Conservation (phyloP, 192 early-diverging fungal genomes). For the Podila horticola region DNA sequence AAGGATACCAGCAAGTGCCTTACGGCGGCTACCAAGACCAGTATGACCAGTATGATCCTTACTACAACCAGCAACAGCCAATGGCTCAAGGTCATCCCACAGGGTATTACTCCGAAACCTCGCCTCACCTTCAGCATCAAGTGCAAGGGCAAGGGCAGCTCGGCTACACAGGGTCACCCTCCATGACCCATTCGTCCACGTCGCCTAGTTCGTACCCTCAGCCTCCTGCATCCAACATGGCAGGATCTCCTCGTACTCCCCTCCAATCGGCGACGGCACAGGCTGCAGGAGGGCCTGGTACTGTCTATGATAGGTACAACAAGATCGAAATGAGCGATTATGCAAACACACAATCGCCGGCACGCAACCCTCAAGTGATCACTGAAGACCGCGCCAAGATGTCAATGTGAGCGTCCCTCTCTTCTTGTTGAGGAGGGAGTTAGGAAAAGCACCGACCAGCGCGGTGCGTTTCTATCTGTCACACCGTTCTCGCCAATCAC, state of each 20-base stretch:
- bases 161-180: constrained; percentile 9
- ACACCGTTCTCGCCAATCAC: no score
- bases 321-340: constrained; percentile 13
- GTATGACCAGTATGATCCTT: constrained; percentile 4
- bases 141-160: background rate
- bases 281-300: background rate
- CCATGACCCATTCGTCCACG: constrained; percentile 12
- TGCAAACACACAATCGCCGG: background rate
- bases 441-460: background rate
- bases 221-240: constrained; percentile 4
- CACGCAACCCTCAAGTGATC: constrained; percentile 12
- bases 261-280: background rate
- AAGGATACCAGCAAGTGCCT: background rate
- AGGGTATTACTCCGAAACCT: no score
- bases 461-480: no score
- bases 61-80: background rate
- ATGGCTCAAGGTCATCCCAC: no score
- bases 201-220: constrained; percentile 18
- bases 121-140: background rate
- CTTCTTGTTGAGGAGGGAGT: background rate
- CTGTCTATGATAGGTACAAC: background rate
- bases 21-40: constrained; percentile 4
- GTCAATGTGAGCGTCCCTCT: background rate
- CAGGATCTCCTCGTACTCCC: background rate
- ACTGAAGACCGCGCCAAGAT: background rate